These are phyloP conservation scores for Phytopythium litorale DNA, from an alignment of 352 stramenopile species.

Conservation along the genomic window DNA sequence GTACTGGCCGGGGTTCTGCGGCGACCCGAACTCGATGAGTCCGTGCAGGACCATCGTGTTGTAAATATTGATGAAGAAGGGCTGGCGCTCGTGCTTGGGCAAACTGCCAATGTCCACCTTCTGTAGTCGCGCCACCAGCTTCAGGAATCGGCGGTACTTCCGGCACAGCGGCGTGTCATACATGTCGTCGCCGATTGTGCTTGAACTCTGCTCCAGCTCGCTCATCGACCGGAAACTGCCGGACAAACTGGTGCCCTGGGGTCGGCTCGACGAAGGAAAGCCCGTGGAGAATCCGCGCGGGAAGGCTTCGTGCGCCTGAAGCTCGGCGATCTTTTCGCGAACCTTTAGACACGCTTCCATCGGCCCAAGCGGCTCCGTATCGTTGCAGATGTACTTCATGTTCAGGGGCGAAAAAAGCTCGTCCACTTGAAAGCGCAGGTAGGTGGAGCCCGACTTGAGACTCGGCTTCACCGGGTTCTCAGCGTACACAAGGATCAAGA, in stretches of 20 bases:
- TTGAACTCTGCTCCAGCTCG: slow-evolving; percentile 8
- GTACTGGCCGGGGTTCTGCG: slow-evolving; percentile 83
- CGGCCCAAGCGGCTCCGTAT: slow-evolving; percentile 33
- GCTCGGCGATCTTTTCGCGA: slow-evolving; percentile 58
- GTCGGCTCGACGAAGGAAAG: slow-evolving; percentile 20
- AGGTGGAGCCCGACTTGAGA: slow-evolving; percentile 44
- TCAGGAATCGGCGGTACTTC: slow-evolving; percentile 76
- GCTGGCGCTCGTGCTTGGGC: slow-evolving; percentile 79
- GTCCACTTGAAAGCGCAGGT: slow-evolving; percentile 82
- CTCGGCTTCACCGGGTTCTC: slow-evolving; percentile 46
- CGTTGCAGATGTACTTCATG: slow-evolving; percentile 67
- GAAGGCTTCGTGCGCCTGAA: slow-evolving; percentile 65
- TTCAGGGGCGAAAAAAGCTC: slow-evolving; percentile 79
- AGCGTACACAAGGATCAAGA: slow-evolving; percentile 55
- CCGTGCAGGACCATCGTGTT: slow-evolving; percentile 87
- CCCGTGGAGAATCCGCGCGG: slow-evolving; percentile 67
- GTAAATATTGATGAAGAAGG: slow-evolving; percentile 90
- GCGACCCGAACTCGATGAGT: slow-evolving; percentile 79
- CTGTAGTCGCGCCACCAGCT: slow-evolving; percentile 59
- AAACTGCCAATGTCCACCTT: slow-evolving; percentile 65
- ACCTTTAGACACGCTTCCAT: slow-evolving; percentile 75
- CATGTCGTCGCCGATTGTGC: slow-evolving; percentile 19
- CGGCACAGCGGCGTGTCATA: slow-evolving; percentile 55
- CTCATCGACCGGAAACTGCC: slow-evolving; percentile 9
- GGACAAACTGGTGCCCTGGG: neutral